Percentiles rank a stretch among this genome's conserved stretches.
Conservation (phyloP, 371 early-diverging fungal genomes). For the Choanephora cucurbitarum region DNA sequence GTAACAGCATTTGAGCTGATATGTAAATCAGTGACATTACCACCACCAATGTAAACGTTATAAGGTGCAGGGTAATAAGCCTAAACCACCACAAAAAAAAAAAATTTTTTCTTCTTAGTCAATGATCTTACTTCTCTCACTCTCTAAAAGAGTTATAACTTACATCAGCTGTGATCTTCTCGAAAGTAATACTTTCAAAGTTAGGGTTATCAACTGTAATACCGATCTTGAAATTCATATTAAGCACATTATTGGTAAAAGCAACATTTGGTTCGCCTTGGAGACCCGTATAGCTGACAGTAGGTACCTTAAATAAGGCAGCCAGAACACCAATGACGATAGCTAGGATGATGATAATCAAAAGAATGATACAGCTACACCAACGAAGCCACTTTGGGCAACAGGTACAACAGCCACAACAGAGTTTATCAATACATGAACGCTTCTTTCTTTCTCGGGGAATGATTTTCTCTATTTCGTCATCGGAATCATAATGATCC, state of each 20-base stretch:
- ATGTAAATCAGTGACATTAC: slow-evolving; percentile 42
- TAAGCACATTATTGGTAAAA: slow-evolving; percentile 15
- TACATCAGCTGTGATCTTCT: slow-evolving; percentile 56
- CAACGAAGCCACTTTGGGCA: slow-evolving; percentile 52
- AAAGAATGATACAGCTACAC: slow-evolving; percentile 40
- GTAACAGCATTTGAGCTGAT: slow-evolving; percentile 44
- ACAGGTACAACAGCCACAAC: slow-evolving; percentile 54
- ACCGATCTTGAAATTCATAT: slow-evolving; percentile 33
- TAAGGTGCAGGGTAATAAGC: slow-evolving; percentile 59
- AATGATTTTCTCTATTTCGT: slow-evolving; percentile 28
- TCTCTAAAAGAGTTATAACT: too few relatives aligned
- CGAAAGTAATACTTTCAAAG: slow-evolving; percentile 55
- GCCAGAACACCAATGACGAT: slow-evolving; percentile 49
- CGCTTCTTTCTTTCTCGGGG: slow-evolving; percentile 27
- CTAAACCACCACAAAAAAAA: slow-evolving; percentile 28
- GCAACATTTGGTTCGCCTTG: slow-evolving; percentile 25
- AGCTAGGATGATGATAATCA: slow-evolving; percentile 38
- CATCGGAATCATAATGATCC: slow-evolving; percentile 28
- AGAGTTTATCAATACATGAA: slow-evolving; percentile 45
- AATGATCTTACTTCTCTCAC: too few relatives aligned
- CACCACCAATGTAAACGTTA: slow-evolving; percentile 51
- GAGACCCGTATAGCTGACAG: slow-evolving; percentile 39
- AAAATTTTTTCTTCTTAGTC: too few relatives aligned
- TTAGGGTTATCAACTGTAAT: slow-evolving; percentile 59
- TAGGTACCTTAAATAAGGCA: slow-evolving; percentile 45